Evolutionary conservation across 2,329 filamentous ascomycete genomes (phyloP).

Genomic region (Cladophialophora psammophila): DNA sequence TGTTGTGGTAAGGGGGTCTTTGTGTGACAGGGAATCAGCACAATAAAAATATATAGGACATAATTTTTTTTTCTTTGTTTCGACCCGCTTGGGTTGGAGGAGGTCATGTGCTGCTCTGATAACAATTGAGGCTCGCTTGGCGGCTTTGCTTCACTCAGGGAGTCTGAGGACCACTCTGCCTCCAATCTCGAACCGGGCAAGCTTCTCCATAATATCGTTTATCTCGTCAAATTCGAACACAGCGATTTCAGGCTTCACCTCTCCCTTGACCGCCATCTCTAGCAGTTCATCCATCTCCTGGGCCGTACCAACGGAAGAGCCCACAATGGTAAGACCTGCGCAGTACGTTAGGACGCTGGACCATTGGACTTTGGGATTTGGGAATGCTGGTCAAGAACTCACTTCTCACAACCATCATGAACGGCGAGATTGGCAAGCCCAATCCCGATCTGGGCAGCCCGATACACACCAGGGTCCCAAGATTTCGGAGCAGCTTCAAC

Average conservation of each 20-base stretch:
- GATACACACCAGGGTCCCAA: slow-evolving; percentile 58
- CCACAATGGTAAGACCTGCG: slow-evolving; percentile 52
- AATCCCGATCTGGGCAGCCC: slow-evolving; percentile 55
- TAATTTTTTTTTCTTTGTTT: not conserved
- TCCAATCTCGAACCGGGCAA: slow-evolving; percentile 51
- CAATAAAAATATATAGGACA: not conserved
- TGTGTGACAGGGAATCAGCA: not conserved
- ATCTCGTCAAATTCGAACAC: slow-evolving; percentile 55
- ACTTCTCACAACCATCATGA: slow-evolving; percentile 58
- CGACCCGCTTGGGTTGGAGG: not conserved
- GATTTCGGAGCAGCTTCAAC: slow-evolving; percentile 52
- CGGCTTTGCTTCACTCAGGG: slow-evolving; percentile 21
- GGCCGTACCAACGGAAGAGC: slow-evolving; percentile 55
- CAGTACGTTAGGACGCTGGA: slow-evolving; percentile 29
- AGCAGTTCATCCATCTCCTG: slow-evolving; percentile 57
- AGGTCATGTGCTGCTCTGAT: not conserved
- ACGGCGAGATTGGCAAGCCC: slow-evolving; percentile 55
- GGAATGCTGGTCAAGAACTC: slow-evolving; percentile 5
- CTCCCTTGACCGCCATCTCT: slow-evolving; percentile 52
- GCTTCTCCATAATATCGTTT: slow-evolving; percentile 48
- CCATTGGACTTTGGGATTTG: not conserved
- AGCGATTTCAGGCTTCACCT: slow-evolving; percentile 49
- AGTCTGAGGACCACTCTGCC: slow-evolving; percentile 54
- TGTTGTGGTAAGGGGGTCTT: slow-evolving; percentile 3
- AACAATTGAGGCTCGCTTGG: not conserved